Conservation (phyloP, 768 basidiomycete genomes). For the Leccinum ochraceum region DNA sequence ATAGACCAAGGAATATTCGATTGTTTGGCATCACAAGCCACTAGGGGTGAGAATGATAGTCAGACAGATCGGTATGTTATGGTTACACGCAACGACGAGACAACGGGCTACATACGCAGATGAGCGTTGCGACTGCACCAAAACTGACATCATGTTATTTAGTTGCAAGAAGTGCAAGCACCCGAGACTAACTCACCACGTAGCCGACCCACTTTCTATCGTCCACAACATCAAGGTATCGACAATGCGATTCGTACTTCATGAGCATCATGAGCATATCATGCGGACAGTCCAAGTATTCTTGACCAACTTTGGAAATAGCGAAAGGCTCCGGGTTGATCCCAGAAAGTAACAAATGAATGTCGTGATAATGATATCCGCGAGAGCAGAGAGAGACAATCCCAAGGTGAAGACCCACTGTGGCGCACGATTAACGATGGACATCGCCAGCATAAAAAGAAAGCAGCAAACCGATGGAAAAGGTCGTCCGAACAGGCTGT, state of each 20-base stretch:
- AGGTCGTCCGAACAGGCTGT: conserved; percentile 7
- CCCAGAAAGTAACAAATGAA: conserved; percentile 44
- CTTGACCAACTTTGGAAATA: conserved; percentile 34
- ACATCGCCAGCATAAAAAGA: not conserved
- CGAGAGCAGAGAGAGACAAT: conserved; percentile 43
- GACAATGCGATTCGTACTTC: conserved; percentile 26
- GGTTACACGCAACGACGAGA: not conserved
- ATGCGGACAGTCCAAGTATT: not conserved
- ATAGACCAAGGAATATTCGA: conserved; percentile 26
- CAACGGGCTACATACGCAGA: conserved; percentile 17
- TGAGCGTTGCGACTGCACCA: conserved; percentile 16
- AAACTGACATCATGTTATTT: conserved; percentile 10
- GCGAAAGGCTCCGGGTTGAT: conserved; percentile 34
- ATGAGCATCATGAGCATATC: not conserved
- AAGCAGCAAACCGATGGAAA: conserved; percentile 15
- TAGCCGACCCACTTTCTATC: conserved; percentile 24
- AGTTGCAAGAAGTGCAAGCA: not conserved
- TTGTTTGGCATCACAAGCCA: conserved; percentile 28
- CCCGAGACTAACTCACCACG: conserved; percentile 14
- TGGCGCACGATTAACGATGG: not conserved
- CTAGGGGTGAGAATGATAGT: conserved; percentile 2
- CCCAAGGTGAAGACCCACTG: conserved; percentile 51
- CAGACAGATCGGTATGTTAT: not conserved
- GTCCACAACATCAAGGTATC: conserved; percentile 26
- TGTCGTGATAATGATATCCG: conserved; percentile 48